Conservation (phyloP, 2,329 filamentous ascomycete species). For the Exophiala mesophila region DNA sequence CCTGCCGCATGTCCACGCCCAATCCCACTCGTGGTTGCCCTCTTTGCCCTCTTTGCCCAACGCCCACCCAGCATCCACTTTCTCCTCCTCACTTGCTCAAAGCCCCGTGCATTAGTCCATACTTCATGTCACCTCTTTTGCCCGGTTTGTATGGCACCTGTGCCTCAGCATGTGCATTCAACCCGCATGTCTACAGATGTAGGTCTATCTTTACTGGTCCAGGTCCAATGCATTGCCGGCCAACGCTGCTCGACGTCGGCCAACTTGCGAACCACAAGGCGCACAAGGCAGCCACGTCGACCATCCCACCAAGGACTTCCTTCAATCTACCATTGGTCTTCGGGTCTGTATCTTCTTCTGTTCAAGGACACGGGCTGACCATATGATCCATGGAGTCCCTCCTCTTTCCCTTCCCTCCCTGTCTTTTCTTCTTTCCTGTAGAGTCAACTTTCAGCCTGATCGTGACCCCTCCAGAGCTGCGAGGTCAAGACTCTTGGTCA, state of each 20-base stretch:
- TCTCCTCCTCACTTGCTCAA: not conserved
- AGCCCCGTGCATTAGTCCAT: not conserved
- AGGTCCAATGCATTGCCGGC: not conserved
- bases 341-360: too few relatives aligned
- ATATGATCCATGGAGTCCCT: too few relatives aligned
- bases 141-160: not conserved
- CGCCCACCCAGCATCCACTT: not conserved
- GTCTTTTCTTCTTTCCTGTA: too few relatives aligned
- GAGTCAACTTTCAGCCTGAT: not conserved
- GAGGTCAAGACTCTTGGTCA: too few relatives aligned
- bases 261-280: too few relatives aligned
- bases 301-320: not conserved
- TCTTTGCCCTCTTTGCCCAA: too few relatives aligned
- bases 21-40: too few relatives aligned
- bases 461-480: not conserved
- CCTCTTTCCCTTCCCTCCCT: not conserved
- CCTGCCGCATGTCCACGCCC: too few relatives aligned
- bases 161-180: not conserved
- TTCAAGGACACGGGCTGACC: too few relatives aligned
- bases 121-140: not conserved
- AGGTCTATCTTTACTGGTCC: not conserved
- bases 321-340: not conserved
- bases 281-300: not conserved
- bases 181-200: not conserved
- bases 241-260: not conserved